Base-by-base conservation (phyloP, 176 grass and related monocot genomes). In the Poa pratensis region DNA sequence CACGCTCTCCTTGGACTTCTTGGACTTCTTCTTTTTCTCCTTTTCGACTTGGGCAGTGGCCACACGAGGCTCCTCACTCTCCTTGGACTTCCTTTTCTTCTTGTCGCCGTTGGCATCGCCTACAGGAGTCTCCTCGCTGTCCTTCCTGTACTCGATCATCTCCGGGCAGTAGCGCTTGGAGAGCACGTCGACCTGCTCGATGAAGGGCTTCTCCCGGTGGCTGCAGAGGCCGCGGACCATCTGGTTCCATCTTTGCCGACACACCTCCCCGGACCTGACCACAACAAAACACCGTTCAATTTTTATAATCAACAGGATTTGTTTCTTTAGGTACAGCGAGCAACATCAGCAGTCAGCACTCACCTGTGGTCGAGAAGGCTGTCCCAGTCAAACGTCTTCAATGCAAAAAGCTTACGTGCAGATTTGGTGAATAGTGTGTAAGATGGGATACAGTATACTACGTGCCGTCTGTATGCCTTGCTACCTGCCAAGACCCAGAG, bases 301-400 rank as follows among this genome's bases (percentile, higher is more conserved):
- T 84, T 43, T 28, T 86, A 26, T 20, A 39, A 46, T 8, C 34
- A 77, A 34, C 69, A 50, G 66, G 49, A 48, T 45, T 45, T 6
- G 43, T 45, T 45, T 45, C 43, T 45, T 45, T 45, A 43, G 45
- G 45, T 10, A 48, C 11, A 48, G 11, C 45, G 45, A 82, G 50
- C 13, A 42, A 63, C 76, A 78, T 80, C 32, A 81, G 35, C 9
- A 80, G 24, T 45, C 71, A 82, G 54, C 28, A 65, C 27, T 70
- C 84, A 95, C 89, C 91, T 92, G 70, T 95, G 80, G 59, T 94
- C 82, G 58, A 98, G 83, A 88, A 98, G 89, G 84, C 67, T 91
- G 63, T 95, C 93, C 95, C 93, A 95, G 39, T 95, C 87, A 80
- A 80, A 98, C 80, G 78, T 98, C 96, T 92, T 98, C 96, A 17